A percentile compares a stretch with the other conserved stretches of the same genome.
These are phyloP conservation scores for Physaria fendleri DNA, from an alignment of 345 rosid genomes.

Conservation along the genomic window DNA sequence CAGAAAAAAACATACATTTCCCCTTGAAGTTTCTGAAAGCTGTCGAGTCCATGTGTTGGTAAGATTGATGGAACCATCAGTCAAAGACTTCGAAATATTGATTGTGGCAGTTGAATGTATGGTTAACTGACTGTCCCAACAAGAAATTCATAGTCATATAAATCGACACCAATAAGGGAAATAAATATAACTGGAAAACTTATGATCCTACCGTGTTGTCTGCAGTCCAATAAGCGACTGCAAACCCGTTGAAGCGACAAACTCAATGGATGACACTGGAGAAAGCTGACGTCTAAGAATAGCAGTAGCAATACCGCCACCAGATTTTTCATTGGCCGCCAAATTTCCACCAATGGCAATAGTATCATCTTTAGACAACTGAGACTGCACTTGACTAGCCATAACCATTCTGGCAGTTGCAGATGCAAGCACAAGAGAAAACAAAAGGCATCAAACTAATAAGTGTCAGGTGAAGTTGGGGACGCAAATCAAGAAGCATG, in stretches of 20 bases:
- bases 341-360: slow-evolving; percentile 72
- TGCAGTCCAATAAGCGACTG: slow-evolving; percentile 68
- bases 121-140: slow-evolving; percentile 56
- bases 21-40: slow-evolving; percentile 75
- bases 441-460: slow-evolving; percentile 10
- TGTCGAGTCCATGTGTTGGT: slow-evolving; percentile 88
- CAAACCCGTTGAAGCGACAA: slow-evolving; percentile 73
- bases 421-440: slow-evolving; percentile 11
- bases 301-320: slow-evolving; percentile 67
- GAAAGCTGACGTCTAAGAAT: slow-evolving; percentile 67
- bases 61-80: slow-evolving; percentile 88
- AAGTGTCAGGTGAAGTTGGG: not conserved
- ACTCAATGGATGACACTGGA: slow-evolving; percentile 69
- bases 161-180: not conserved
- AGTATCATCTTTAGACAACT: slow-evolving; percentile 62
- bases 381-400: slow-evolving; percentile 76
- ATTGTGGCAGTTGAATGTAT: slow-evolving; percentile 75
- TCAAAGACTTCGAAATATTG: slow-evolving; percentile 67
- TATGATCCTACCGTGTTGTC: slow-evolving; percentile 58
- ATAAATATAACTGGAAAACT: not conserved
- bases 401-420: slow-evolving; percentile 66
- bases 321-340: slow-evolving; percentile 58
- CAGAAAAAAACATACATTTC: slow-evolving; percentile 62
- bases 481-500: not conserved
- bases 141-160: slow-evolving; percentile 15